Evolutionary conservation across 768 basidiomycete genomes (phyloP), one percentile per base, ranked within the genome.

Genomic region (Punctularia strigosozonata): DNA sequence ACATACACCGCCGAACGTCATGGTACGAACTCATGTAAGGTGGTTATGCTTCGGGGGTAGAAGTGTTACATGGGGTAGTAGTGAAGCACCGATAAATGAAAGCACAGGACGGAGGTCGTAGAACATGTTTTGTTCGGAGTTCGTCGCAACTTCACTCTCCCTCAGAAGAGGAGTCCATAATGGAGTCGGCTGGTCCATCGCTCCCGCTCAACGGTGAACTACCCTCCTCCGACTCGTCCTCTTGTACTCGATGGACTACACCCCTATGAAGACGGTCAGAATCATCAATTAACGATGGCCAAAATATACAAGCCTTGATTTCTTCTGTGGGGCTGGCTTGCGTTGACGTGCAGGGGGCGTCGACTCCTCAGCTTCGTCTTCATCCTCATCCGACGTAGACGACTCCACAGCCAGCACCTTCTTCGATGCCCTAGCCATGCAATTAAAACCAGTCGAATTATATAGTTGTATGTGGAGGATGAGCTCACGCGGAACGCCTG

Each of bases 401-500:
- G 7, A 34, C 10, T 20, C 2, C 62, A 60, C 51, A 25, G 56
- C 48, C 10, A 48, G 39, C 14, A 53, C 52, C 42, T 65, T 68
- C 48, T 63, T 69, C 5, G 47, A 52, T 28, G 69, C 62, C 21
- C 68, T 73, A 38, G 10, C 20, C 13, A 39, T 4, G 15, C 7
- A 5, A 17, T 18, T 18, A n/a, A n/a, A 14, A 28, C 38, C 6
- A 39, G 24, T 6, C 36, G 13, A 15, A 32, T 7, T 25, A 6
- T 18, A 4, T 18, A 20, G 12, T 21, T 13, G 23, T 15, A 22
- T 24, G 26, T 33, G 31, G 32, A 25, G 6, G 32, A 17, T 33
- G 12, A 58, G n/a, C 77, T 46, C 59, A 80, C 78, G 66, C 77
- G 28, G 71, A 65, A 47, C 79, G 62, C 51, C 66, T 71, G 3